Base-by-base conservation (phyloP, 2,329 filamentous ascomycete species). In the Aspergillus fructus region DNA sequence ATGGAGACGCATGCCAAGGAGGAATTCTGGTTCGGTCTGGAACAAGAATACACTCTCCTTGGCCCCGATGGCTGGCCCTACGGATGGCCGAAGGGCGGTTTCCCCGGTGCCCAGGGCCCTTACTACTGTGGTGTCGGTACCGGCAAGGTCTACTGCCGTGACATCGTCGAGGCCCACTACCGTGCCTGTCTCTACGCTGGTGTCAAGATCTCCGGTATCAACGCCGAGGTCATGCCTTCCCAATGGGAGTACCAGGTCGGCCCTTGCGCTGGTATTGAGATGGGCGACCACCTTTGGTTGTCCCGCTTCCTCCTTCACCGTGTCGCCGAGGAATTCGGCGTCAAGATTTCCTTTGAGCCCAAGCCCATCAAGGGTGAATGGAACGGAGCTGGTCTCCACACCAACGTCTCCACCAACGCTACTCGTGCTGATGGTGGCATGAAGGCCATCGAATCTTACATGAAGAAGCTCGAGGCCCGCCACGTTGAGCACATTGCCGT, bases 211-310 rank as follows among this genome's bases (percentile, higher is more conserved):
- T 96, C 93, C 24, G 94, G 94, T 72, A 97, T 94, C 81, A 99
- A 99, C 79, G 94, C 94, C 65, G 94, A 99, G 85, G 94, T 99
- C 72, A 96, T 97, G 90, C 90, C 92, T 63, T 92, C 90, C 60
- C 93, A 97, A 79, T 97, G 93, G 93, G 93, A 97, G 78, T 97
- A 91, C 87, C 93, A 97, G 76, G 90, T 97, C 70, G 93, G 93
- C 57, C 93, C 93, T 63, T 96, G 91, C 79, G 78, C 81, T 54
- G 93, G 92, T 63, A 97, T 97, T 69, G 82, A 88, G 75, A 89
- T 97, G 84, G 94, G 94, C 77, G 94, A 99, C 78, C 88, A 97
- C 74, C 91, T 99, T 70, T 97, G 93, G 94, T 83, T 96, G 71
- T 90, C 90, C 64, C 89, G 91, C 65, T 96, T 92, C 85, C 83